A percentile compares a stretch with the other conserved stretches of the same genome.
phyloP scores from a whole-genome alignment of 345 rosid species.

The Syzygium oleosum region DNA sequence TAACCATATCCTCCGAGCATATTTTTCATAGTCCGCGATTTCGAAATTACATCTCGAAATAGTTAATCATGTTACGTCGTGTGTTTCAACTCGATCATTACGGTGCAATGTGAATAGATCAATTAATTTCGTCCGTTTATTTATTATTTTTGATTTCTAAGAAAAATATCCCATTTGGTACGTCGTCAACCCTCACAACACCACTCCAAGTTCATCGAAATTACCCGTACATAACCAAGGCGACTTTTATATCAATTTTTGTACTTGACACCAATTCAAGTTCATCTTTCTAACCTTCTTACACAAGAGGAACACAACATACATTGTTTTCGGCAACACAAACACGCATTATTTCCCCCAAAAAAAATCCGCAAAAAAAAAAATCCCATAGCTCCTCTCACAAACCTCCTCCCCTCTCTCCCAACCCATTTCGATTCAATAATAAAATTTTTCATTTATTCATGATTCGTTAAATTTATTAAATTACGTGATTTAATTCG shows the following conservation, averaged over 20 bases:
- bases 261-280: not conserved
- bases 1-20: not conserved
- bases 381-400: not conserved
- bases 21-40: not conserved
- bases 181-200: not conserved
- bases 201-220: not conserved
- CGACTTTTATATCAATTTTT: not conserved
- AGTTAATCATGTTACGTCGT: rapidly evolving
- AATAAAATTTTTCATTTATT: not conserved
- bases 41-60: not conserved
- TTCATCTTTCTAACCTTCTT: too few species aligned
- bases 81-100: not conserved
- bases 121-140: not conserved
- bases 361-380: not conserved
- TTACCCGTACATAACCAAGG: not conserved
- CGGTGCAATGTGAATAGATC: not conserved
- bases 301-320: not conserved
- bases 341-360: not conserved
- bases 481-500: too few species aligned
- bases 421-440: not conserved
- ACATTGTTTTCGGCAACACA: not conserved
- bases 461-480: too few species aligned
- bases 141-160: not conserved
- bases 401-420: not conserved
- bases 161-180: not conserved